Percentiles rank a stretch among this genome's conserved stretches.
These are phyloP conservation scores for Lichtheimia ramosa DNA, from an alignment of 371 early-diverging fungal species.

Conservation along the genomic window DNA sequence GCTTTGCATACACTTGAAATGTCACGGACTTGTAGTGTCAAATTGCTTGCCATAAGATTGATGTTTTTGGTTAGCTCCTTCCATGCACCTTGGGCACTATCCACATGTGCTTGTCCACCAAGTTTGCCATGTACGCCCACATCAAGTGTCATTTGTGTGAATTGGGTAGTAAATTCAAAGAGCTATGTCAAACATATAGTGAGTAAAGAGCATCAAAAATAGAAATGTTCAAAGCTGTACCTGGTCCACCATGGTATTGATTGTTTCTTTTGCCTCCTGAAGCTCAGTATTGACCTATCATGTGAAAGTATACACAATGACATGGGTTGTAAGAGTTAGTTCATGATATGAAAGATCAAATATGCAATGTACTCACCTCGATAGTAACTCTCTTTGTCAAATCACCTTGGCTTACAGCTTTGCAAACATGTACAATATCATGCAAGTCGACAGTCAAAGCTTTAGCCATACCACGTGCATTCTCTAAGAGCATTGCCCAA, in stretches of 20 bases:
- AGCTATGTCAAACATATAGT: constrained; percentile 10
- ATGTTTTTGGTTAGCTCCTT: constrained; percentile 52
- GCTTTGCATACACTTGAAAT: constrained; percentile 26
- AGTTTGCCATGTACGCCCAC: constrained; percentile 51
- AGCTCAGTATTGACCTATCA: constrained; percentile 28
- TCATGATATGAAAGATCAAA: no score
- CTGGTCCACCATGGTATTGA: constrained; percentile 31
- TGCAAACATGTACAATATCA: constrained; percentile 67
- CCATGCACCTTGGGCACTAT: constrained; percentile 54
- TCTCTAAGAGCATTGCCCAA: background rate
- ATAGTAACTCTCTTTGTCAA: constrained; percentile 60
- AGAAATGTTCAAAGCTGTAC: background rate
- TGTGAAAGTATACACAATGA: no score
- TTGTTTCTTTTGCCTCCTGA: constrained; percentile 27
- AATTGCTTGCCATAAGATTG: constrained; percentile 29
- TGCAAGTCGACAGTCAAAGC: constrained; percentile 33
- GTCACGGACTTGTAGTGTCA: constrained; percentile 27
- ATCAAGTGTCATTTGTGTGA: constrained; percentile 33
- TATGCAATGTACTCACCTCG: background rate
- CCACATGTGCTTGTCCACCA: constrained; percentile 42
- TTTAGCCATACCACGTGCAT: background rate
- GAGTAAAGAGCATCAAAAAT: background rate
- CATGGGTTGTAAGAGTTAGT: no score
- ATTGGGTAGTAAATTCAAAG: constrained; percentile 25
- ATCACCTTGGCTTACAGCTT: constrained; percentile 69